A percentile compares a stretch with the other conserved stretches of the same genome.
These are phyloP conservation scores for Pneumocystis canis DNA, from an alignment of 1,139 yeast genomes.

Conservation along the genomic window DNA sequence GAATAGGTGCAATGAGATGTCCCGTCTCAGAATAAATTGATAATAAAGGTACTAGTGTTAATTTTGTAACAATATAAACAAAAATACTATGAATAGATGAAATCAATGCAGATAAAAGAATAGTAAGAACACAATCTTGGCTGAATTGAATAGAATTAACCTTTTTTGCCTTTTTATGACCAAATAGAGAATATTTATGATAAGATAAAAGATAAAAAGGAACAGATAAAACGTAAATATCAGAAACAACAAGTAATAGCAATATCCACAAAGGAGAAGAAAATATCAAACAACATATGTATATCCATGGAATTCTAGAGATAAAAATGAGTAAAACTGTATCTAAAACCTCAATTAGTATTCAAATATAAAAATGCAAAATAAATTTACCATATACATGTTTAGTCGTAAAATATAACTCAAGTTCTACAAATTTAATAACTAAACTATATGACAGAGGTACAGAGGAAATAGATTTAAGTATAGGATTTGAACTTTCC, in stretches of 20 bases:
- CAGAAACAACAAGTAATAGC: neutral
- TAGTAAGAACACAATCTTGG: slow-evolving; percentile 1
- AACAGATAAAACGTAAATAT: neutral
- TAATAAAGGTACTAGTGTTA: slow-evolving; percentile 3
- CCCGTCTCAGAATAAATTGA: slow-evolving; percentile 4
- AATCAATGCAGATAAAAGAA: slow-evolving; percentile 2
- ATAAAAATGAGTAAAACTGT: neutral
- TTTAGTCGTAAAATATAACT: neutral
- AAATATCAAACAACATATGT: neutral
- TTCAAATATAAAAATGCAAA: neutral
- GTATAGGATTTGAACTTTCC: neutral
- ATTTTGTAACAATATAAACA: slow-evolving; percentile 6
- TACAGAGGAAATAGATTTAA: neutral
- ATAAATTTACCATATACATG: neutral
- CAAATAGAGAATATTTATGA: neutral
- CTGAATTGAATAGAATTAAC: neutral
- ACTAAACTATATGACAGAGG: neutral
- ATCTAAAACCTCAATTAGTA: neutral
- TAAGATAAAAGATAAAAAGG: neutral
- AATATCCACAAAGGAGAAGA: neutral
- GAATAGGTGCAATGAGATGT: slow-evolving; percentile 3
- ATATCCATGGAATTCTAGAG: neutral
- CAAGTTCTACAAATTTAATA: neutral
- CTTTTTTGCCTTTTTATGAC: neutral
- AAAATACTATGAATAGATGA: slow-evolving; percentile 4